Evolutionary conservation across 2,329 filamentous ascomycete species (phyloP), one percentile per base, ranked within the genome.

Genomic region (Leptographium galeiforme): DNA sequence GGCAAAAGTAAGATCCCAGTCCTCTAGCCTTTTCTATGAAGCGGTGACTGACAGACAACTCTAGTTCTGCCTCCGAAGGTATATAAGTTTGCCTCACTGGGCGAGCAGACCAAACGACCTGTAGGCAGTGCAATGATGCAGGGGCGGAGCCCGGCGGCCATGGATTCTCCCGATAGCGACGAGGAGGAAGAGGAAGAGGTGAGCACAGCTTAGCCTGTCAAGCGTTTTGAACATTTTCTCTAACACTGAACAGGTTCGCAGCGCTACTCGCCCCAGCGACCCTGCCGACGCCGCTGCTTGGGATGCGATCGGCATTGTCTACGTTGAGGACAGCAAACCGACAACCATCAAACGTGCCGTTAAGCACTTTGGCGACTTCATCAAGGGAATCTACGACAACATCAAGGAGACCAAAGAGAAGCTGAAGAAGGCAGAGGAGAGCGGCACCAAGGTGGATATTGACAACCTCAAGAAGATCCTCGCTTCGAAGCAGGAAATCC

Each of bases 231-330:
- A 12, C 6, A 19, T 12, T 4, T 13, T 18, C 16, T 11, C 10
- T 38, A 2, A 51, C 19, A 11, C 45, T 19, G 25, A 25, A 25
- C 49, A 70, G 63, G 63, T 72, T 30, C 72, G 72, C n/a, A 57
- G 70, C 34, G 65, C 67, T 6, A 66, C 61, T 4, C 72, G 73
- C 7, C 77, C 77, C 2, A 56, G 60, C 10, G 70, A 77, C 48
- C 64, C 68, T 11, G 66, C 69, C 16, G 73, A 73, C 54, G 75
- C 71, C 30, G 73, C 73, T 30, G 70, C 68, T 4, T 80, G 76
- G 75, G 77, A 80, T 60, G 68, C 71, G 0, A 70, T 76, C 56
- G 74, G 74, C 18, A 70, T 76, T 48, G 70, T 78, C 14, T 63
- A 73, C 53, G 63, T 78, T 55, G 71, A 75, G n/a, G 62, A 67